Evolutionary conservation across 441 rosid genomes (phyloP), one percentile per base, ranked within the genome.

Genomic region (Aquilaria agallochum): DNA sequence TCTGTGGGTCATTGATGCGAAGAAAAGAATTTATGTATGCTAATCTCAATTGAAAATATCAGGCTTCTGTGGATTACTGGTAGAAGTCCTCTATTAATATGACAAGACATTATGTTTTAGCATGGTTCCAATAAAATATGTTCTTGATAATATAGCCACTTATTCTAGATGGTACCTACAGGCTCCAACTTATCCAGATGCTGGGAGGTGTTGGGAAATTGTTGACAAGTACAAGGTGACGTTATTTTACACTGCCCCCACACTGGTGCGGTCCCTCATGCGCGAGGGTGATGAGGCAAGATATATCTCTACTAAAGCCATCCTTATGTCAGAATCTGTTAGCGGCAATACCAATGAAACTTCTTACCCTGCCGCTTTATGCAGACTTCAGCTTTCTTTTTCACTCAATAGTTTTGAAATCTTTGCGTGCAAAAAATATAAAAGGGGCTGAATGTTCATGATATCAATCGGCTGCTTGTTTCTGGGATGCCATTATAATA

Each of bases 261-360:
- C 99, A 8, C 78, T 95, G 84, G 92, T 95, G 82, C 93, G 99
- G 62, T 89, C 97, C 55, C 98, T 95, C 68, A 95, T 95, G 99
- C 97, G 99, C 5, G 99, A 86, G 8, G 86, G 96, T 55, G 83
- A 82, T 57, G 75, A 85, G 93, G 97, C 76, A 82, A 72, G 81
- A 58, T 60, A 31, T 62, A 66, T 69, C 50, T 68, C 51, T 55
- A 58, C 53, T 59, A 10, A 53, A 63, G 45, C 45, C 9, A 53
- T 70, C 51, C 65, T 32, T 27, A 20, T 20, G 31, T 64, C 57
- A 40, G 71, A 58, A 50, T 59, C 51, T 51, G 12, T 55, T 31
- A 31, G 45, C 10, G 5, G 10, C 45, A 40, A 7, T 6, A 40
- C 5, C 44, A 40, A 5, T 40, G 44, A 9, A 40, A 40, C 45